Evolutionary conservation across 2,329 filamentous ascomycete genomes (phyloP), one percentile per base, ranked within the genome.

Genomic region (Aspergillus melleus): DNA sequence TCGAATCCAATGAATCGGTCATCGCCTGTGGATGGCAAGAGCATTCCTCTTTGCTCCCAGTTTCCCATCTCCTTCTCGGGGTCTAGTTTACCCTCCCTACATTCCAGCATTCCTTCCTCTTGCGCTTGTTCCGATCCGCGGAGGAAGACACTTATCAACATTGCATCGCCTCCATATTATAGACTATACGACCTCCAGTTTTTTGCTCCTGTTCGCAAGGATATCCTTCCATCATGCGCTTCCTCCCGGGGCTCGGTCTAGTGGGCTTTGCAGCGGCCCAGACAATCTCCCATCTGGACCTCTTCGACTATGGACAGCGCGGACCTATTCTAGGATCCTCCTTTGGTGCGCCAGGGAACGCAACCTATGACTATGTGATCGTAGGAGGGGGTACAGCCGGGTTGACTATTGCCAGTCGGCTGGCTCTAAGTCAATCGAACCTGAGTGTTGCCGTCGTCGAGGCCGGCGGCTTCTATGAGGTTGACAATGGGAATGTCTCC

Each of bases 391-490:
- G 70, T 14, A 71, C 64, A 9, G 68, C 68, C 2, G 70, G 70
- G 10, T 52, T 71, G 44, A 65, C 66, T 1, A 59, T 68, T 22
- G 65, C 66, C 32, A 58, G 61, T 20, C 64, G 72, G 24, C 61
- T 74, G 14, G 62, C 70, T 14, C 59, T 66, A 22, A 62, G 68
- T 44, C 36, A 61, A 24, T 59, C 57, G 14, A 50, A 53, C 26
- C 49, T 63, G 19, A 65, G 58, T 10, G 68, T 76, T 20, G 74
- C 73, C 3, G 68, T 77, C 44, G 60, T 73, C 16, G 71, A 73
- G 54, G 70, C 70, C 8, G 71, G 71, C 12, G 64, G 64, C 6
- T 76, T 73, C 63, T 76, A 75, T 52, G 68, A 77, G 55, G 49
- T 72, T n/a, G 63, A 68, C 47, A 74, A 72, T 62, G 71, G 71